Evolutionary conservation across 345 rosid genomes (phyloP), one percentile per base, ranked within the genome.

Genomic region (Trapa bicornis): DNA sequence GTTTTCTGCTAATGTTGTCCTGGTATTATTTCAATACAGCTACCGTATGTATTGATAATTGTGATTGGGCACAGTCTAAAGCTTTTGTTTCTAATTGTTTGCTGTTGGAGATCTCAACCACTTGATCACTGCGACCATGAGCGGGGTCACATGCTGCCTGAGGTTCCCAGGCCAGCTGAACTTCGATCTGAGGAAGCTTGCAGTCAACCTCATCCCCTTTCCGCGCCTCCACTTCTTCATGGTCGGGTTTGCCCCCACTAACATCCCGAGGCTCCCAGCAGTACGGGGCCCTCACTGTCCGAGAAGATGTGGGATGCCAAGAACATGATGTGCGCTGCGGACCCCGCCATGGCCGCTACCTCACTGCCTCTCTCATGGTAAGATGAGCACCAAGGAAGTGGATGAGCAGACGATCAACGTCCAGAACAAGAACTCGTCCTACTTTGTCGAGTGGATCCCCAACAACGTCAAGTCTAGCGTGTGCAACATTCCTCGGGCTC

Each of bases 71-170:
- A 54, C 7, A 54, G 60, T 54, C 29, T 22, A 22, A 22, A 22
- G 29, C 29, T 22, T 22, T 22, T 22, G 29, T 22, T 22, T 22
- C 29, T 45, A 13, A 38, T 66, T 17, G 14, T 6, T 67, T 64
- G 53, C 75, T 72, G 75, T 75, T 17, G 79, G 79, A 9, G 79
- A 75, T 68, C 66, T 75, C 52, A 75, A 75, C 64, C 79, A 75
- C 16, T 54, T 75, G 75, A 75, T 75, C 65, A 72, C 79, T 37
- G 75, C 79, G 12, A 75, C 79, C 66, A 75, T 72, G 79, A 75
- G 79, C 47, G 79, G 79, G 39, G 79, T 75, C 66, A 75, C 79
- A 36, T 75, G 79, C 70, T 75, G 79, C 73, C 75, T 75, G 67
- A 68, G 79, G 72, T 75, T 75, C 73, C 79, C 79, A 17, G 75